Evolutionary conservation across 2,329 filamentous ascomycete species (phyloP), one percentile per base, ranked within the genome.

Genomic region (Ascochyta fabae): DNA sequence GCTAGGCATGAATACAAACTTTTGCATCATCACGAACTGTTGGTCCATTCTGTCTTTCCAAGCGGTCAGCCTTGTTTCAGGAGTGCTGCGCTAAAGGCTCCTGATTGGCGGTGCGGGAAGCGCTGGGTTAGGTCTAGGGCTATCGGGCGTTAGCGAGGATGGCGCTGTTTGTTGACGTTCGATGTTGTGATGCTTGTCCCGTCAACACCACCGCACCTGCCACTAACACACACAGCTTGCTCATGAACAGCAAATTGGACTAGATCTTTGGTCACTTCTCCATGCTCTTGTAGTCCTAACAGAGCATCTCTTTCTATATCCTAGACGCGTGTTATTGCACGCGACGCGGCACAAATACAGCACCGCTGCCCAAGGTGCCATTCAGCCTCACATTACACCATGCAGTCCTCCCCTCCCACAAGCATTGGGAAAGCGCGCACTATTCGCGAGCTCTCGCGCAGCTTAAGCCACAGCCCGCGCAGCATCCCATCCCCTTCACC

Each of bases 401-500:
- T 76, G 73, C 69, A 75, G 52, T 73, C 72, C 15, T 76, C 73
- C 36, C 73, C 74, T 48, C 70, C 69, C 24, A 64, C 59, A 39
- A 75, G 69, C 60, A 71, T 71, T 19, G 74, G 69, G 59, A 75
- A 75, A 64, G 72, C 71, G 58, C 72, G 73, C 50, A 68, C 72
- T 44, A 68, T 76, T 26, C 66, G 73, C 7, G 73, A 76, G 54
- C 67, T 76, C 22, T 75, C 74, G 39, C 69, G 64, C 39, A 75
- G 67, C 51, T 53, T 74, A 31, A 70, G 65, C 53, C 72, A 71
- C 58, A 75, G 72, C 62, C 67, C 66, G 41, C 66, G 67, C 36
- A 67, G 63, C 39, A 67, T 71, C 24, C 66, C 67, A 24, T 70
- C 71, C 19, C 66, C 64, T 2, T 70, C 67, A 53, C 66, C 66